Base-by-base conservation (phyloP, 1,139 yeast species). In the Protomyces pachydermus region DNA sequence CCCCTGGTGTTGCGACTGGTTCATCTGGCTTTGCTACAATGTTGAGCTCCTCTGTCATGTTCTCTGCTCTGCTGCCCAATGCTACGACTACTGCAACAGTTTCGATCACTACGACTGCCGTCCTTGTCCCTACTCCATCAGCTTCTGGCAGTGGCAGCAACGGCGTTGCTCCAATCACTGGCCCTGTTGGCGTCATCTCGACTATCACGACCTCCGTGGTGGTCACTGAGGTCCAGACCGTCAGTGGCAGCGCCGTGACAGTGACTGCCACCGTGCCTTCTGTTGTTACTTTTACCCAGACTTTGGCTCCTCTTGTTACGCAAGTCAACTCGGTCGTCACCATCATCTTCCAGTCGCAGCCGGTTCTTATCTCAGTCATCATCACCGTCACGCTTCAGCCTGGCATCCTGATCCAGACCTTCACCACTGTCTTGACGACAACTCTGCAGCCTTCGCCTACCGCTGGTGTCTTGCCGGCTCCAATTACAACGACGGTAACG, bases 351-450 rank as follows among this genome's bases (percentile, higher is more conserved):
- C 48, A 42, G 48, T 42, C 48, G 48, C 48, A 42, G 48, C 48
- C 48, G 2, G n/a, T 42, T 14, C 48, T 42, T 3, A 42, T 42
- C 48, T 42, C 48, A 23, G 48, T 42, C 48, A 50, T 23, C 56
- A 50, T 58, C 56, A 52, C 45, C 42, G 42, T 58, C 23, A 58
- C 56, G 12, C 53, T 58, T 10, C 28, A 20, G 52, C 62, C 62
- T 8, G 23, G 46, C 20, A 37, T 45, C 6, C 23, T 25, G 9
- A 25, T 35, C 32, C 62, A 58, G 32, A 58, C 62, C 16, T 58
- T 28, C 52, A 58, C 53, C 9, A 20, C 51, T 9, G 25, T 48
- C 18, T 25, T 20, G 12, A 39, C 51, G 23, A 57, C 61, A 3
- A 34, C 34, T n/a, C 18, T 57, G 10, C 52, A 50, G 20, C 55